Percentiles rank a stretch among this genome's conserved stretches.
These are phyloP conservation scores for Elaeis guineensis DNA, from an alignment of 176 grass and related monocot species.

Conservation along the genomic window DNA sequence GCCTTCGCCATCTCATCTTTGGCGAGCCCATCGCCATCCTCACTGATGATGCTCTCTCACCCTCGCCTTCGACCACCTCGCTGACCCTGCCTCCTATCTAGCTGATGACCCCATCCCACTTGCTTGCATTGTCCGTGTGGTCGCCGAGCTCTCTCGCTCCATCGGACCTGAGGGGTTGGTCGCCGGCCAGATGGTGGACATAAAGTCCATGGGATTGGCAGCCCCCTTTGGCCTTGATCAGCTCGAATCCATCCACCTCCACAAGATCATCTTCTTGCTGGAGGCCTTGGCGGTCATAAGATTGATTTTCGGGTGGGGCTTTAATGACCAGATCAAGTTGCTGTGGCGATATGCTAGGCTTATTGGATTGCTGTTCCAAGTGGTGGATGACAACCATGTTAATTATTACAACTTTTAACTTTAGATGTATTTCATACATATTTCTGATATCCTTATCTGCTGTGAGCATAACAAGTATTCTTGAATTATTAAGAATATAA, in stretches of 20 bases:
- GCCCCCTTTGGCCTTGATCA: slow-evolving; percentile 42
- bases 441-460: too few relatives aligned
- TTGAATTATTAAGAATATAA: too few relatives aligned
- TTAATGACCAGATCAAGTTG: slow-evolving; percentile 43
- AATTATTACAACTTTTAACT: too few relatives aligned
- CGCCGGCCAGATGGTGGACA: slow-evolving; percentile 75
- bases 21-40: slow-evolving; percentile 80
- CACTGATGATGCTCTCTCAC: slow-evolving; percentile 56
- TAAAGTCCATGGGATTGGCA: slow-evolving; percentile 59
- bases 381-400: slow-evolving; percentile 87
- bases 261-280: slow-evolving; percentile 76
- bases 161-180: slow-evolving; percentile 72
- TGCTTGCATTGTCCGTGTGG: slow-evolving; percentile 51
- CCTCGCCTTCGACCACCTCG: slow-evolving; percentile 48
- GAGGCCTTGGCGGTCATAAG: slow-evolving; percentile 71
- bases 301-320: slow-evolving; percentile 53
- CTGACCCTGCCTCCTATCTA: slow-evolving; percentile 43
- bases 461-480: too few relatives aligned
- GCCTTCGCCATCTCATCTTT: slow-evolving; percentile 56
- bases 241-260: slow-evolving; percentile 77
- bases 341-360: slow-evolving; percentile 53
- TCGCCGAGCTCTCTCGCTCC: slow-evolving; percentile 60
- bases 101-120: slow-evolving; percentile 27
- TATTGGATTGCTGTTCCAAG: slow-evolving; percentile 78
- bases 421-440: too few relatives aligned